These are phyloP conservation scores for Pythium diclinum DNA, from an alignment of 352 stramenopile species.

Conservation along the genomic window DNA sequence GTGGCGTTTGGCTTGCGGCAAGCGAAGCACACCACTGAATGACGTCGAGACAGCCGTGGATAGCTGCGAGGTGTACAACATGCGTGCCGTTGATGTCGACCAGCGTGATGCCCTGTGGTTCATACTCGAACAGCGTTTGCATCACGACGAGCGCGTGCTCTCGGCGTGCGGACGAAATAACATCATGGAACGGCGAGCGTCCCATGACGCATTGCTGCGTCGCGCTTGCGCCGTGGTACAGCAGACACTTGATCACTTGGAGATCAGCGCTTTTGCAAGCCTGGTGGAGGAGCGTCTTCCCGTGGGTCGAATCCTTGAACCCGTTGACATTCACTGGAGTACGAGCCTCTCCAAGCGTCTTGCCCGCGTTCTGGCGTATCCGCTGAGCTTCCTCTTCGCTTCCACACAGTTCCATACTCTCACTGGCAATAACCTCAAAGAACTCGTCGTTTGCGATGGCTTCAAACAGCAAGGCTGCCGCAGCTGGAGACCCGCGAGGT, in stretches of 20 bases:
- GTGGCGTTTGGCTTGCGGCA: conserved; percentile 5
- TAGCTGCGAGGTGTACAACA: conserved; percentile 61
- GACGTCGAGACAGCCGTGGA: conserved; percentile 58
- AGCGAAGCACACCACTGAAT: conserved; percentile 49
- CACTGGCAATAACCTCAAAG: conserved; percentile 10
- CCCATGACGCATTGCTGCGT: conserved; percentile 45
- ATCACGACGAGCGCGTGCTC: conserved; percentile 37
- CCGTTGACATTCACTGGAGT: conserved; percentile 34
- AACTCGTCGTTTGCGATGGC: conserved; percentile 14
- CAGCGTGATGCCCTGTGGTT: conserved; percentile 36
- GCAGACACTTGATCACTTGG: conserved; percentile 47
- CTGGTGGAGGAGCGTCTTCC: conserved; percentile 65
- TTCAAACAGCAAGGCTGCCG: conserved; percentile 12
- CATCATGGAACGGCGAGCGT: conserved; percentile 59
- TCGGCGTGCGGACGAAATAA: conserved; percentile 31
- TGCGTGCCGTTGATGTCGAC: conserved; percentile 64
- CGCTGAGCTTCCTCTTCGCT: conserved; percentile 17
- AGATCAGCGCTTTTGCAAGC: conserved; percentile 51
- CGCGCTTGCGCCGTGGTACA: conserved; percentile 49
- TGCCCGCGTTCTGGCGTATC: neutral
- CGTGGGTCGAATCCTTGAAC: conserved; percentile 42
- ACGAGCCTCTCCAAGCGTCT: neutral
- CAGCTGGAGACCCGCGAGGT: conserved; percentile 14
- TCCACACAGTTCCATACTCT: conserved; percentile 23
- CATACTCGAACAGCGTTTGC: conserved; percentile 51